Evolutionary conservation across 768 basidiomycete genomes (phyloP), one percentile per base, ranked within the genome.

Genomic region (Baorangia bicolor): DNA sequence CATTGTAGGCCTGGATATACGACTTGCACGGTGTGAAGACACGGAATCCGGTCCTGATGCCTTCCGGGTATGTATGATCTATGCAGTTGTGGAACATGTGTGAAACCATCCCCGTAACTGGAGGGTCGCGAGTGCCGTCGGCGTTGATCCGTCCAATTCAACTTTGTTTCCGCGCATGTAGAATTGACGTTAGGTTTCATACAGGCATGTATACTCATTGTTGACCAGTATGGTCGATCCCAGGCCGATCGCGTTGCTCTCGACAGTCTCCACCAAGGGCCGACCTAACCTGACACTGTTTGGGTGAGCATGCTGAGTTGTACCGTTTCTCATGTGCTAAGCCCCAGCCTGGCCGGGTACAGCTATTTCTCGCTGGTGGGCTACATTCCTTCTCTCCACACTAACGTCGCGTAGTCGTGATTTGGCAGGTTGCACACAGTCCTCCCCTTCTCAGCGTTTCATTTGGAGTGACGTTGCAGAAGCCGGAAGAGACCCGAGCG

Each of bases 361-460:
- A 76, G 82, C 51, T 88, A 85, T 68, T 86, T 88, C 70, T 84
- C 83, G n/a, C 76, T 84, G 76, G 82, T 81, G 61, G 53, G 67
- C 23, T n/a, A 33, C 34, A 43, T 37, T 39, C 61, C 59, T 46
- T 66, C 54, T 60, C 25, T 63, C 56, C 35, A 53, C 31, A 28
- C 52, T 49, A 27, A 54, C 33, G 44, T 62, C 39, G 55, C 53
- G 52, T 57, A 51, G 50, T 38, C 45, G 51, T 54, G 54, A 59
- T 27, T 30, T 6, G 42, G 27, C 37, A 54, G 84, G 75, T 85
- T 39, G 77, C 83, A 16, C 80, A 84, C 65, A 77, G 86, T 55
- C 89, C 88, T 3, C 85, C 89, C 1, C 73, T 86, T 53, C 62
- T 92, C 59, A 83, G 81, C 69, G 63, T 91, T 45, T 85, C 84